Conservation (phyloP, 2,329 filamentous ascomycete genomes). For the Sordariomycetes sp. region DNA sequence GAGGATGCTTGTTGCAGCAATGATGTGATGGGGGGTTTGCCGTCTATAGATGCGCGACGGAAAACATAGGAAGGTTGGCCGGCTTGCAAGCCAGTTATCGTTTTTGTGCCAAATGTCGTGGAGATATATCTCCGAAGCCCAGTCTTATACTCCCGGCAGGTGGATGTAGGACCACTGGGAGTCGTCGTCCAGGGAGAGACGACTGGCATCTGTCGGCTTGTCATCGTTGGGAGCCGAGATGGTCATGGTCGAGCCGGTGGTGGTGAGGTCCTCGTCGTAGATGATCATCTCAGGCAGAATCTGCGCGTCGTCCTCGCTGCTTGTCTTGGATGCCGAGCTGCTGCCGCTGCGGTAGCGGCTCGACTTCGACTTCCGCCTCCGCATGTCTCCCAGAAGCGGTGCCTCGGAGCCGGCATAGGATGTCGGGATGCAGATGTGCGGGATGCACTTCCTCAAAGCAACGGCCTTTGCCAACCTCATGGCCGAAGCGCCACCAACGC, state of each 20-base stretch:
- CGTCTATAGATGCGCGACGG: no score
- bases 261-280: conserved; percentile 26
- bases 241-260: conserved; percentile 11
- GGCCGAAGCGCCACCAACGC: conserved; percentile 54
- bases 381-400: conserved; percentile 22
- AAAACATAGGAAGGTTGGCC: no score
- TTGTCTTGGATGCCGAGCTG: conserved; percentile 3
- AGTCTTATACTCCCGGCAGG: conserved; percentile 22
- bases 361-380: conserved; percentile 1
- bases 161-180: conserved; percentile 24
- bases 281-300: conserved; percentile 22
- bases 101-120: not conserved
- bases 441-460: conserved; percentile 39
- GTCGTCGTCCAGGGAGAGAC: conserved; percentile 12
- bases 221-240: conserved; percentile 17
- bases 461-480: conserved; percentile 50
- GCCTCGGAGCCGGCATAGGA: conserved; percentile 53
- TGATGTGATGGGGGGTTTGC: no score
- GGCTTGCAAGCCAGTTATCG: no score
- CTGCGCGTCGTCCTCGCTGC: conserved; percentile 10
- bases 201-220: conserved; percentile 5
- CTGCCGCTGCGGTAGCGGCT: conserved; percentile 3
- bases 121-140: no score
- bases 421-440: conserved; percentile 50
- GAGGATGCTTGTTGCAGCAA: no score